Evolutionary conservation across 2,329 filamentous ascomycete genomes (phyloP).

Genomic region (Ilyonectria robusta): DNA sequence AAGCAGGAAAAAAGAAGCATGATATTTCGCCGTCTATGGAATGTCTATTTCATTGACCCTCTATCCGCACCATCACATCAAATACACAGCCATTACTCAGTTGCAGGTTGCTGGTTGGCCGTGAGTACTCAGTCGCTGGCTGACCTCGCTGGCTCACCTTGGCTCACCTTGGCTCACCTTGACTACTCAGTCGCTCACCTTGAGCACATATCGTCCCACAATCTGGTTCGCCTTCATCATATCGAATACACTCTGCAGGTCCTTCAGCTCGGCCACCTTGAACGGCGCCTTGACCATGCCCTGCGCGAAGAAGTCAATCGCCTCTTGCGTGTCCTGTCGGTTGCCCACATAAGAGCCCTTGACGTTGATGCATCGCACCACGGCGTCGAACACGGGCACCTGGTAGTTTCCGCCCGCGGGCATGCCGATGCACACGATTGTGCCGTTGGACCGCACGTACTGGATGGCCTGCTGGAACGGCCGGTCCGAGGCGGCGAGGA

Average conservation of each 20-base stretch:
- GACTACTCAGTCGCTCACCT: constrained; percentile 19
- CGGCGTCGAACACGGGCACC: constrained; percentile 25
- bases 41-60: not conserved
- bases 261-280: constrained; percentile 20
- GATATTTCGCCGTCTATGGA: constrained; percentile 1
- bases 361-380: constrained; percentile 27
- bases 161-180: too few species aligned
- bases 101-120: constrained; percentile 9
- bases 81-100: not conserved
- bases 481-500: constrained; percentile 20
- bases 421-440: constrained; percentile 25
- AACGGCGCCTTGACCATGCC: constrained; percentile 25
- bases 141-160: too few species aligned
- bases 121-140: too few species aligned
- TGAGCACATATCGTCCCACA: constrained; percentile 25
- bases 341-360: constrained; percentile 27
- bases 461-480: constrained; percentile 28
- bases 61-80: not conserved
- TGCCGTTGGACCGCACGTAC: constrained; percentile 25
- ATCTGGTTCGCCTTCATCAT: constrained; percentile 27
- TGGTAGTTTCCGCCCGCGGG: constrained; percentile 26
- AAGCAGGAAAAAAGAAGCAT: not conserved
- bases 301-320: constrained; percentile 20
- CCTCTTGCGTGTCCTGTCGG: constrained; percentile 23
- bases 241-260: constrained; percentile 17